phyloP scores from a whole-genome alignment of 2,329 filamentous ascomycete species.

The Phialophora verrucosa region DNA sequence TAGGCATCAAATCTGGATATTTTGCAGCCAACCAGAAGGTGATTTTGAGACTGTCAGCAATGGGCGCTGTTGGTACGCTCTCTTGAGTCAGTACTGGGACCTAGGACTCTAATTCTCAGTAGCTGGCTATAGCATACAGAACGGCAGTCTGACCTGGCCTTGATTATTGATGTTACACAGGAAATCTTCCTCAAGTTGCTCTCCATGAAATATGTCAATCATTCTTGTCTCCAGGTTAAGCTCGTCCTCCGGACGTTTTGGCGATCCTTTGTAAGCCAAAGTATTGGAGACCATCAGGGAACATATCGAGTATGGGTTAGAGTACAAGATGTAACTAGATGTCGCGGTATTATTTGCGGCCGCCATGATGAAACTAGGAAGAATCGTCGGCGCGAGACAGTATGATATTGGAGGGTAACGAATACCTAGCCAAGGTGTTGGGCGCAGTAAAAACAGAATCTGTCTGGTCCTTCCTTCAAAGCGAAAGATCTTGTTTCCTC shows the following conservation, averaged over 20 bases:
- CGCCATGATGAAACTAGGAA: too few species aligned
- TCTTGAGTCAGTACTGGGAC: neutral
- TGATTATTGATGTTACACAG: slow-evolving; percentile 18
- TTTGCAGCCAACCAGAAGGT: neutral
- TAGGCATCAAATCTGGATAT: slow-evolving; percentile 4
- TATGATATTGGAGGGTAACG: too few species aligned
- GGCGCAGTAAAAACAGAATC: too few species aligned
- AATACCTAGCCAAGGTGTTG: too few species aligned
- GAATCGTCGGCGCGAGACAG: too few species aligned
- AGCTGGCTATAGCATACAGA: neutral
- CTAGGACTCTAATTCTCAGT: neutral
- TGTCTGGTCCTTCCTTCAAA: too few species aligned
- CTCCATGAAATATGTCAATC: slow-evolving; percentile 18
- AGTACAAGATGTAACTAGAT: slow-evolving; percentile 20
- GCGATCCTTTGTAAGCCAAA: neutral
- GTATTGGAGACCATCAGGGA: slow-evolving; percentile 17
- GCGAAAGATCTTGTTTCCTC: too few species aligned
- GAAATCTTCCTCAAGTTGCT: slow-evolving; percentile 16
- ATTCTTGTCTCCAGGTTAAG: neutral
- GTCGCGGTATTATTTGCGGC: too few species aligned
- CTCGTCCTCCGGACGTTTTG: neutral
- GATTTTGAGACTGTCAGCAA: neutral
- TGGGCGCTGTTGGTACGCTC: neutral
- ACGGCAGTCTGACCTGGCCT: slow-evolving; percentile 13
- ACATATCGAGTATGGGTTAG: slow-evolving; percentile 21